Evolutionary conservation across 352 stramenopile genomes (phyloP).

Genomic region (Achlya hypogyna): DNA sequence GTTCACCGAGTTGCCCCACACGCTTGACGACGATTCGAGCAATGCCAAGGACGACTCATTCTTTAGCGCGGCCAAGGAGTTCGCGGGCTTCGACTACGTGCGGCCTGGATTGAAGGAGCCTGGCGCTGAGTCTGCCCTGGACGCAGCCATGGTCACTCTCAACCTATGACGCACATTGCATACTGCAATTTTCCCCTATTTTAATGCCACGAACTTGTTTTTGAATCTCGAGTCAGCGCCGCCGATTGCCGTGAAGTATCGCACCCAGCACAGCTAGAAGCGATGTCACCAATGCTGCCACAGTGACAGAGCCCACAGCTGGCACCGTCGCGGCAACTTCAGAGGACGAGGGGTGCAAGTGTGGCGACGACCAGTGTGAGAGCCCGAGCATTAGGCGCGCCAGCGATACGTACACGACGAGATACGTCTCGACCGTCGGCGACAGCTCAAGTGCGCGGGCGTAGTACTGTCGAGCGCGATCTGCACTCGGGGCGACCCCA

Average conservation of each 20-base stretch:
- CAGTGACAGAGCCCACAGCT: neutral
- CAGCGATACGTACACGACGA: constrained; percentile 35
- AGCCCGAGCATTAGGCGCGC: constrained; percentile 24
- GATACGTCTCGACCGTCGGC: constrained; percentile 23
- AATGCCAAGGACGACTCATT: constrained; percentile 43
- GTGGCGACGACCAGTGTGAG: neutral
- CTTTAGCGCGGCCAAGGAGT: constrained; percentile 62
- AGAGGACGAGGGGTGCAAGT: neutral
- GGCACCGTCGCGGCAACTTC: neutral
- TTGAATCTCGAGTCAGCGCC: too few relatives aligned
- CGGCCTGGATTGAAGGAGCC: constrained; percentile 25
- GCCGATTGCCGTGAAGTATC: too few relatives aligned
- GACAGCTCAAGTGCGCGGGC: constrained; percentile 41
- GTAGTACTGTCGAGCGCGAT: constrained; percentile 57
- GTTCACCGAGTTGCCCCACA: constrained; percentile 75
- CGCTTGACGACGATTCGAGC: constrained; percentile 45
- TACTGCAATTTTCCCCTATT: too few relatives aligned
- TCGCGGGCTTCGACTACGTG: constrained; percentile 79
- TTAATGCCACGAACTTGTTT: neutral
- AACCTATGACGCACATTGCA: constrained; percentile 64
- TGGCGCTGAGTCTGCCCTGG: constrained; percentile 45
- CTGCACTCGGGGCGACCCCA: constrained; percentile 32
- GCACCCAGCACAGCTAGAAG: too few relatives aligned
- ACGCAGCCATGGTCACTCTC: constrained; percentile 40
- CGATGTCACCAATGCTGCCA: neutral